Base-by-base conservation (phyloP, 176 grass and related monocot species). In the Aegilops longissima region DNA sequence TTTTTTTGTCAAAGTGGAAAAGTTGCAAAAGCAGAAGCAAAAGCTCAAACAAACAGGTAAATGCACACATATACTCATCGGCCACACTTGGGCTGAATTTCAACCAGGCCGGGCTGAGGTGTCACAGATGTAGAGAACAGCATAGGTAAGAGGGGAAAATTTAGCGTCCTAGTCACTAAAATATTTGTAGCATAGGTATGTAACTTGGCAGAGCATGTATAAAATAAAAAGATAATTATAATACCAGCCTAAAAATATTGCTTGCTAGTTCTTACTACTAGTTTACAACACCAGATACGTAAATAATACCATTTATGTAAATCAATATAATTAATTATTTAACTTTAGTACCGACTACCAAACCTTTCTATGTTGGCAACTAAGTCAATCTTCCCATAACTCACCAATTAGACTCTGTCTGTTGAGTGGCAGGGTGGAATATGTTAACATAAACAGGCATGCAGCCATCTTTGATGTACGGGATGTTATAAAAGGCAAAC, bases 361-460 rank as follows among this genome's bases (percentile, higher is more conserved):
- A 56, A 82, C 35, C 6, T 70, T 56, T 30, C 13, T 24, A 69
- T 82, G 51, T 70, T 82, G 44, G 31, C 66, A 82, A 70, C 4
- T 35, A 21, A 70, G 65, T 35, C 44, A 38, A 70, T 82, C 66
- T 70, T 51, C 63, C 44, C 14, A 68, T 3, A 67, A 67, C 40
- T 14, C 40, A 56, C 30, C 80, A 70, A 38, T 11, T 82, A 21
- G 12, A 56, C 16, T 54, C 7, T 11, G 0, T 54, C 44, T 17
- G 12, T 69, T 1, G 5, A 70, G 29, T 82, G 29, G 54, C 65
- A 14, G 3, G 9, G 34, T 12, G 16, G 24, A 42, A 51, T 33
- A 81, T 23, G 10, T 33, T 68, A 33, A 81, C 78, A 81, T 20
- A 27, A 81, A 81, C 27, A 67, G 40, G 14, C 79, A 69, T 34